Evolutionary conservation across 106 monocot species (phyloP), one percentile per base, ranked within the genome.

Genomic region (Allium sativum): DNA sequence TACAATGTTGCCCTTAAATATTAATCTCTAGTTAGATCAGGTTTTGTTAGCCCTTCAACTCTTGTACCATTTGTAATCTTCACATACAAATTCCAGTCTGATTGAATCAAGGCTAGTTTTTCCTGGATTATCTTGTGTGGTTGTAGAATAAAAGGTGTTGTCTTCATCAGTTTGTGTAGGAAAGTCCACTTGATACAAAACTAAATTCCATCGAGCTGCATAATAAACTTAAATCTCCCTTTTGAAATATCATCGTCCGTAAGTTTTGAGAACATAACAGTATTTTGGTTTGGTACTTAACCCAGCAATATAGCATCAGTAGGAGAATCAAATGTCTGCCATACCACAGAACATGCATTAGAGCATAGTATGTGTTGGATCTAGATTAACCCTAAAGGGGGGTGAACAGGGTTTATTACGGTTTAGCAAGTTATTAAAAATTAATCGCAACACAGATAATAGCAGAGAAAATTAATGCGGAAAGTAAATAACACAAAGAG

Each of bases 271-370:
- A 0, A 14, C 7, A 78, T 61, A 7, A 12, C 0, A 13, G 22
- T 53, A 12, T 42, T 57, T 7, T 2, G 21, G 2, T 15, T 13
- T 12, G 72, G 3, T 4, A 58, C 56, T 59, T 78, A 72, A 2
- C 47, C 31, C 0, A 72, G 78, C 18, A 78, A 18, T 17, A 78
- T 54, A 13, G 78, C 72, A 50, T 72, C 78, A 9, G 62, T 58
- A 0, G 72, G 62, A 12, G 22, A 10, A 20, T 7, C 22, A 53
- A 73, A 31, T 31, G 31, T 31, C 31, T 31, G 31, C 31, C 31
- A 31, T 31, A 31, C 31, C 3, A 31, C 31, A 31, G 31, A 31
- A 31, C 73, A 47, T 65, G 65, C 58, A 73, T 18, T 73, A 68
- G n/a, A n/a, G n/a, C n/a, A n/a, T n/a, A n/a, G n/a, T n/a, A n/a